Evolutionary conservation across 768 basidiomycete species (phyloP), one percentile per base, ranked within the genome.

Genomic region (Leccinum incarnatum): DNA sequence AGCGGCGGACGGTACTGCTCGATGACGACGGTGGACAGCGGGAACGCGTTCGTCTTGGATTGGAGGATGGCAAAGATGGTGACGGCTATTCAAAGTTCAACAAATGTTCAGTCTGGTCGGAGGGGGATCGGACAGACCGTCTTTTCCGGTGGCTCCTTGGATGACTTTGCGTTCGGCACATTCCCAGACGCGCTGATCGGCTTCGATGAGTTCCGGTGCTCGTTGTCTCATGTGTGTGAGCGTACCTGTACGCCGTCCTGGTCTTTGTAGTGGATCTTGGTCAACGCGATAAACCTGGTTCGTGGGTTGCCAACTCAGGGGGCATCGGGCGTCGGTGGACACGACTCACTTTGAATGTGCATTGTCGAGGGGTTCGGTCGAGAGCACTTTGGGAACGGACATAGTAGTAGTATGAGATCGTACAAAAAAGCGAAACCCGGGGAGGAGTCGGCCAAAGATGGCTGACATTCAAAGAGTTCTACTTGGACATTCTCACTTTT

Each of bases 1-100:
- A 94, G 80, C 0, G 95, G 93, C 0, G 96, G 94, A 25, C 96
- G 85, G 71, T 89, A 98, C 70, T 97, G 95, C 68, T 96, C 93
- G 65, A 97, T 85, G 63, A 98, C 78, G 55, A 96, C 81, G 4
- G 91, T 94, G 1, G 90, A 91, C 5, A 81, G 71, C 4, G 85
- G 86, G 66, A 93, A 93, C 3, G 83, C 81, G 59, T 82, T 78
- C 8, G 82, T 84, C 71, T 85, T 85, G 47, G 94, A 94, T 36
- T 83, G 82, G 48, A 98, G 78, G 27, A 97, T 75, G 14, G 93
- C 86, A 5, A 97, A 76, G 46, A 97, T 85, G 5, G 93, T 89
- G 11, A 98, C 95, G 53, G 87, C 95, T n/a, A n/a, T n/a, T n/a
- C n/a, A n/a, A n/a, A n/a, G n/a, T n/a, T n/a, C n/a, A n/a, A n/a